phyloP scores from a whole-genome alignment of 192 early-diverging fungal genomes.

The Gamsiella multidivaricata region DNA sequence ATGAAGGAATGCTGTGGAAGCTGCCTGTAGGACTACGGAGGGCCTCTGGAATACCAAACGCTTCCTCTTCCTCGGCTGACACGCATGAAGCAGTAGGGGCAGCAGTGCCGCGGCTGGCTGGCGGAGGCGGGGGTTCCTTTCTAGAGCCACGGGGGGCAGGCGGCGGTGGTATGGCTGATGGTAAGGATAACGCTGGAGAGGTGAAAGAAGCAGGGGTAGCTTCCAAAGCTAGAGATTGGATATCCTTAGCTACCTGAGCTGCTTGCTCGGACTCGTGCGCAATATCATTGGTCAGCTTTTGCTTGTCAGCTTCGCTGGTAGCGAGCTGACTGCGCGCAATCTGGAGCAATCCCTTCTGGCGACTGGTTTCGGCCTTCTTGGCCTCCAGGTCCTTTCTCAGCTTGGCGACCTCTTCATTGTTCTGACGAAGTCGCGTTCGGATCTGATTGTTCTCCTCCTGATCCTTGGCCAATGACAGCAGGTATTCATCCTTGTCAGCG shows the following conservation, averaged over 20 bases:
- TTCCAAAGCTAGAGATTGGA: constrained; percentile 9
- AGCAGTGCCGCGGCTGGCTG: constrained; percentile 42
- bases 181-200: neutral
- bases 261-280: constrained; percentile 51
- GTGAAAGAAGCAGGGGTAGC: constrained; percentile 6
- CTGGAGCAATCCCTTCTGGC: constrained; percentile 70
- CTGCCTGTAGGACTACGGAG: constrained; percentile 50
- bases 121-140: constrained; percentile 52
- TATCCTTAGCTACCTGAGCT: constrained; percentile 24
- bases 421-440: constrained; percentile 57
- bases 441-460: constrained; percentile 62
- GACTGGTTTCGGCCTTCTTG: constrained; percentile 65
- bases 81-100: constrained; percentile 2
- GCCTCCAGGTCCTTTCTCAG: constrained; percentile 66
- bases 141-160: constrained; percentile 48
- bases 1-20: constrained; percentile 38
- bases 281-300: constrained; percentile 66
- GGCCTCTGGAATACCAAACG: constrained; percentile 49
- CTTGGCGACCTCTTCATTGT: constrained; percentile 65
- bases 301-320: constrained; percentile 70
- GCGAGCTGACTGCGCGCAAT: constrained; percentile 73
- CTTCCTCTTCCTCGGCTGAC: constrained; percentile 43
- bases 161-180: constrained; percentile 19
- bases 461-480: constrained; percentile 56
- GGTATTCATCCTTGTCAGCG: constrained; percentile 61